Conservation (phyloP, 2,329 filamentous ascomycete genomes). For the Byssothecium circinans region DNA sequence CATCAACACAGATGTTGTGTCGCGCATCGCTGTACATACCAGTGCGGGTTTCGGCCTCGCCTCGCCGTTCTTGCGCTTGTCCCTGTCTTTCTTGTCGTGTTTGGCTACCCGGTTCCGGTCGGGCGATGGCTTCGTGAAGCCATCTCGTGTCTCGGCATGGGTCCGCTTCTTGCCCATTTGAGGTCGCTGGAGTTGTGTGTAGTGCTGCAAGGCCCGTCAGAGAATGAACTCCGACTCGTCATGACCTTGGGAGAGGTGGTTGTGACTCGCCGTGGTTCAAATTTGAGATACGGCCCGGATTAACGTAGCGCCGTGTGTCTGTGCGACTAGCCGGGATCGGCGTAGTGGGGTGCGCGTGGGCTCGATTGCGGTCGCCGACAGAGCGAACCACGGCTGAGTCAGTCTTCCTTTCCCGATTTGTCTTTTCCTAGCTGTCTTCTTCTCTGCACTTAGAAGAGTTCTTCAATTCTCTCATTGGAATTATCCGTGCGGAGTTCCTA, state of each 20-base stretch:
- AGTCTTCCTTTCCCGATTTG: background rate
- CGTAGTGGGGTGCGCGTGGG: conserved; percentile 13
- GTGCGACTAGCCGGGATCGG: conserved; percentile 19
- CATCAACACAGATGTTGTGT: conserved; percentile 1
- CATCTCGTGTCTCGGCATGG: conserved; percentile 46
- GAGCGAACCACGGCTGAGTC: too few relatives aligned
- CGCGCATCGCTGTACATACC: conserved; percentile 24
- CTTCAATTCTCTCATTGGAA: too few relatives aligned
- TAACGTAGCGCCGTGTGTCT: conserved; percentile 23
- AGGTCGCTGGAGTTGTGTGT: conserved; percentile 25
- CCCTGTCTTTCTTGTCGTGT: conserved; percentile 29
- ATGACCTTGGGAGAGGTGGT: conserved; percentile 31
- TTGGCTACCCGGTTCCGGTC: conserved; percentile 30
- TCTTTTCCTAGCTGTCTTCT: background rate
- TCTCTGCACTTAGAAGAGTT: background rate
- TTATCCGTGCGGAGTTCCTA: too few relatives aligned
- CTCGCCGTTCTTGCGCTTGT: conserved; percentile 40
- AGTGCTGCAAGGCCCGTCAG: conserved; percentile 41
- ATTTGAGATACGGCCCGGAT: conserved; percentile 24
- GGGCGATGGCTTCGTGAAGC: conserved; percentile 42
- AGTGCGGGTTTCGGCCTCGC: conserved; percentile 29
- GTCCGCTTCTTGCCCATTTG: conserved; percentile 48
- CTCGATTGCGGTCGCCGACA: too few relatives aligned
- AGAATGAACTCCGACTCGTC: conserved; percentile 42
- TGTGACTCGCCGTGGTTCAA: conserved; percentile 18